phyloP scores from a whole-genome alignment of 2,329 filamentous ascomycete genomes.

The Penicillium corylophilum region DNA sequence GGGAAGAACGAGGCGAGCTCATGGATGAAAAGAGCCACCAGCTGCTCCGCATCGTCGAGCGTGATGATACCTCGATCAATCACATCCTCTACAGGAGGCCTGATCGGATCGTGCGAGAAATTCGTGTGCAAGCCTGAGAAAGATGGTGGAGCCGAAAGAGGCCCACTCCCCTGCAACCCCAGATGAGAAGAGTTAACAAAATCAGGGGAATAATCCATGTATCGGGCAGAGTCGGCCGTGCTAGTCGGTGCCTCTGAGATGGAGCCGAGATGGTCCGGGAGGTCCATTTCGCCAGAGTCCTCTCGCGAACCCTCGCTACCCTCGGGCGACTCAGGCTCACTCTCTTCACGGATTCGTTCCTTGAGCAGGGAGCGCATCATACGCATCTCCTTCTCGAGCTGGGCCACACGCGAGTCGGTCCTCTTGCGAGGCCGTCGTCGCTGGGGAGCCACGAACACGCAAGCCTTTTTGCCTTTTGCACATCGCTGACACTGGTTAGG shows the following conservation, averaged over 20 bases:
- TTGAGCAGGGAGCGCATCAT: constrained; percentile 39
- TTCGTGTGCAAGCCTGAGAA: constrained; percentile 18
- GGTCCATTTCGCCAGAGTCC: constrained; percentile 23
- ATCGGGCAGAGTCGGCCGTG: constrained; percentile 20
- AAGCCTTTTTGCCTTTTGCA: constrained; percentile 33
- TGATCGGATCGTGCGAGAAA: constrained; percentile 18
- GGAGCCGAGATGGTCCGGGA: constrained; percentile 18
- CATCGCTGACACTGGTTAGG: constrained; percentile 40
- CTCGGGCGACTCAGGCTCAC: constrained; percentile 26
- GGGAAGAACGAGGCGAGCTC: constrained; percentile 33
- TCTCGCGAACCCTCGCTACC: constrained; percentile 27
- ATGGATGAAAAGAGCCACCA: constrained; percentile 33
- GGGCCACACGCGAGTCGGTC: constrained; percentile 38
- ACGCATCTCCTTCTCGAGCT: constrained; percentile 39
- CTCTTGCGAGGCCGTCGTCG: constrained; percentile 38
- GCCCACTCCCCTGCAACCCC: constrained; percentile 19
- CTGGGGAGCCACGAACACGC: constrained; percentile 38
- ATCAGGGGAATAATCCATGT: constrained; percentile 28
- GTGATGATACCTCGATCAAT: constrained; percentile 35
- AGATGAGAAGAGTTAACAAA: constrained; percentile 19
- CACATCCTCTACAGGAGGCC: constrained; percentile 24
- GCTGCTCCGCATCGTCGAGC: constrained; percentile 31
- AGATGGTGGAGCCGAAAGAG: constrained; percentile 20
- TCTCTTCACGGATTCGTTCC: constrained; percentile 31
- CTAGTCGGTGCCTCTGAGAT: constrained; percentile 23